phyloP scores from a whole-genome alignment of 2,329 filamentous ascomycete genomes.

The Exophiala viscosa region DNA sequence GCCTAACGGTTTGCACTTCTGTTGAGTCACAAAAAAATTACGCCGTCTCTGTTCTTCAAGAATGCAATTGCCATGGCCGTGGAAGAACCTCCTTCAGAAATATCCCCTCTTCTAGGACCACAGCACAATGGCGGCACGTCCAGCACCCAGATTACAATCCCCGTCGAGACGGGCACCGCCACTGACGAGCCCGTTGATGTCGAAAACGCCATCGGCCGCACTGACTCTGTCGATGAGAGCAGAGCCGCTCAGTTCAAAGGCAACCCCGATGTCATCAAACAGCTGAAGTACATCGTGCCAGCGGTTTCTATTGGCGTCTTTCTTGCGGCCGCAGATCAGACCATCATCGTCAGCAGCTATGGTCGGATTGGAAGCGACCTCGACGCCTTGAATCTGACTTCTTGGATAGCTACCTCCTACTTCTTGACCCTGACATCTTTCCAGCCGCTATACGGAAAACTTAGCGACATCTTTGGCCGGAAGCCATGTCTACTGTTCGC shows the following conservation, averaged over 20 bases:
- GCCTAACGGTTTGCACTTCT: too few relatives aligned
- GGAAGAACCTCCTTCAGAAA: too few relatives aligned
- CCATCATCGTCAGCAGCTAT: slow-evolving; percentile 73
- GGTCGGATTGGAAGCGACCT: slow-evolving; percentile 73
- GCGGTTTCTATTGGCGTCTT: slow-evolving; percentile 65
- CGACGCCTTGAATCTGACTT: slow-evolving; percentile 68
- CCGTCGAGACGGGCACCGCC: background rate
- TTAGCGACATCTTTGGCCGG: slow-evolving; percentile 45
- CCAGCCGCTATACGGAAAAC: slow-evolving; percentile 43
- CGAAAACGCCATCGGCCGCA: slow-evolving; percentile 1
- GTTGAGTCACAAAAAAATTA: background rate
- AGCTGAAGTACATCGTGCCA: slow-evolving; percentile 57
- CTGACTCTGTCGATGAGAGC: background rate
- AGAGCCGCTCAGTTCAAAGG: slow-evolving; percentile 40
- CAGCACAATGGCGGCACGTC: background rate
- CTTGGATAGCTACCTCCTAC: slow-evolving; percentile 69
- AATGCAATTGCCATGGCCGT: too few relatives aligned
- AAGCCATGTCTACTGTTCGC: slow-evolving; percentile 39
- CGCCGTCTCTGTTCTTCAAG: background rate
- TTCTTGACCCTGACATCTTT: slow-evolving; percentile 63
- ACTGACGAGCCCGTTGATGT: background rate
- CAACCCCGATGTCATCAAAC: slow-evolving; percentile 47
- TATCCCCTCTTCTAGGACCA: too few relatives aligned
- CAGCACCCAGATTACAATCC: background rate
- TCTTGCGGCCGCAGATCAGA: slow-evolving; percentile 70